These are phyloP conservation scores for Crithidia acanthocephali DNA, from an alignment of 208 protist genomes.

Conservation along the genomic window DNA sequence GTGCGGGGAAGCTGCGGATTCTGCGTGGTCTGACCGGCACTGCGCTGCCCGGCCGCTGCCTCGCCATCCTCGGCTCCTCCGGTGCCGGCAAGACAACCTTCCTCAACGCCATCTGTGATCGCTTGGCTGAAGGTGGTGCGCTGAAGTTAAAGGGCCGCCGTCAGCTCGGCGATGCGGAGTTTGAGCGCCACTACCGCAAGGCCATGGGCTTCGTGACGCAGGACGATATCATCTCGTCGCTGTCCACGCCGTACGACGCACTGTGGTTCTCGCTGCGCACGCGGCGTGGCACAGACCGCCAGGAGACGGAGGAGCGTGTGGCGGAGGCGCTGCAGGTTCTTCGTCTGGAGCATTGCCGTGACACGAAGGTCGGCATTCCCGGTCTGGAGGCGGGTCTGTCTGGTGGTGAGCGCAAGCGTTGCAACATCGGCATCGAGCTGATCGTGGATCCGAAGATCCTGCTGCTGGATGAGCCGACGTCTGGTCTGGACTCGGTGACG, in stretches of 20 bases:
- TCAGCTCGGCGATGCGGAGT: constrained; percentile 73
- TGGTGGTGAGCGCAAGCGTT: constrained; percentile 90
- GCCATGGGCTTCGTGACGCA: constrained; percentile 81
- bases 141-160: constrained; percentile 54
- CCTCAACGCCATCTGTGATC: constrained; percentile 78
- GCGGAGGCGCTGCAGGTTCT: constrained; percentile 71
- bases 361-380: constrained; percentile 81
- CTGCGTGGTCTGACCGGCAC: constrained; percentile 73
- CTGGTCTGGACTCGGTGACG: constrained; percentile 88
- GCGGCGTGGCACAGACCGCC: constrained; percentile 44
- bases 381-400: constrained; percentile 76
- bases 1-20: constrained; percentile 47
- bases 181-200: constrained; percentile 62
- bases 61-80: constrained; percentile 85
- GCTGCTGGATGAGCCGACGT: constrained; percentile 92
- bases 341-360: constrained; percentile 56
- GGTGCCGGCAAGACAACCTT: constrained; percentile 81
- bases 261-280: constrained; percentile 82
- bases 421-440: constrained; percentile 89
- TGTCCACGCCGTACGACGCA: constrained; percentile 68
- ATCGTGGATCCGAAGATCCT: constrained; percentile 86
- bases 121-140: constrained; percentile 41
- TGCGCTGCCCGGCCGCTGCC: constrained; percentile 67
- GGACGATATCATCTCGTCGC: constrained; percentile 77
- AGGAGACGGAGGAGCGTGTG: constrained; percentile 59